Conservation (phyloP, 371 early-diverging fungal species). For the Mortierella sp. region DNA sequence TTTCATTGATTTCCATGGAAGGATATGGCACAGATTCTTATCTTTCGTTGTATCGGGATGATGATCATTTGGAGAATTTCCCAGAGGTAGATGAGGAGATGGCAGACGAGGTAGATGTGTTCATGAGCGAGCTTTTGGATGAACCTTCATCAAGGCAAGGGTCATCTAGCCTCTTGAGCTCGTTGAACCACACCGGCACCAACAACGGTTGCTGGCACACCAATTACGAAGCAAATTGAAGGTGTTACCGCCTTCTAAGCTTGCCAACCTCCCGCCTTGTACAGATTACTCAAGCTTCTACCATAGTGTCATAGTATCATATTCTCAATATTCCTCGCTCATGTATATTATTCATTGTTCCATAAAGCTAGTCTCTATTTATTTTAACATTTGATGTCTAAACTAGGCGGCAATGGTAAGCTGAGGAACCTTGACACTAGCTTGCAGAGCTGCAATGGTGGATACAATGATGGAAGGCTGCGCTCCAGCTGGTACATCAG, state of each 20-base stretch:
- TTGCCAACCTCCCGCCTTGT: not conserved
- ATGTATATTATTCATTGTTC: not conserved
- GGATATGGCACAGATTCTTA: slow-evolving; percentile 83
- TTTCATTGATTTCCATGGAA: slow-evolving; percentile 77
- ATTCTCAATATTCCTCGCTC: not conserved
- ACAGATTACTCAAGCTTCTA: not conserved
- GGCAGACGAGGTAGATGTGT: slow-evolving; percentile 51
- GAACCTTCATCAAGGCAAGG: slow-evolving; percentile 17
- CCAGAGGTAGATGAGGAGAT: slow-evolving; percentile 58
- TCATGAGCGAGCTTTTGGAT: slow-evolving; percentile 44
- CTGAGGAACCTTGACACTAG: too few species aligned
- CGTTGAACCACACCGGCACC: not conserved
- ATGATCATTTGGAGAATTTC: slow-evolving; percentile 65
- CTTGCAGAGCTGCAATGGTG: too few species aligned
- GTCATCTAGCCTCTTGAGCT: not conserved
- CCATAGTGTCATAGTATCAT: not conserved
- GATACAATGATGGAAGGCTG: not conserved
- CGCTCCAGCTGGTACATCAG: not conserved
- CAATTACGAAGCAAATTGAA: not conserved
- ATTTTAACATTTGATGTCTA: too few species aligned
- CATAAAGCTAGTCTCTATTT: not conserved
- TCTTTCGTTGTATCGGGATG: slow-evolving; percentile 75
- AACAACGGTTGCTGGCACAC: not conserved
- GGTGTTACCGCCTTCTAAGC: not conserved
- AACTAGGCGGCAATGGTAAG: too few species aligned